Conservation (phyloP, 2,329 filamentous ascomycete species). For the Paecilomyces variotii region DNA sequence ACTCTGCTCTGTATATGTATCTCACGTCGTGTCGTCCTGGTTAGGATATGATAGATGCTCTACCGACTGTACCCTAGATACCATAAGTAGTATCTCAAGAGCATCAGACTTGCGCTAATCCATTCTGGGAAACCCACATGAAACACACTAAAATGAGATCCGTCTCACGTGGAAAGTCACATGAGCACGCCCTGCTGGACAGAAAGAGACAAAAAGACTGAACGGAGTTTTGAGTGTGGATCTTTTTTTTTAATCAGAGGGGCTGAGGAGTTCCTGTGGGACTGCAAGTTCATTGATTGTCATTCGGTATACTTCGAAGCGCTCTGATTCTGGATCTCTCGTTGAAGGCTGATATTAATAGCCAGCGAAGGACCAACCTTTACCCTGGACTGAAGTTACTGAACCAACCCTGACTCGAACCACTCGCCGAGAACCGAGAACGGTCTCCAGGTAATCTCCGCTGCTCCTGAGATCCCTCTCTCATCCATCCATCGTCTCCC, state of each 20-base stretch:
- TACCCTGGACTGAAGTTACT: not conserved
- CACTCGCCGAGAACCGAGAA: not conserved
- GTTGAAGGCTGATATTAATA: not conserved
- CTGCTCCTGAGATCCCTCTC: not conserved
- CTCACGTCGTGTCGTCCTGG: not conserved
- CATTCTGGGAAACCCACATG: not conserved
- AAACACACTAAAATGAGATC: not conserved
- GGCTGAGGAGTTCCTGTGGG: not conserved
- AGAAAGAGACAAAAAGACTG: not conserved
- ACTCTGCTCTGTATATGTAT: not conserved
- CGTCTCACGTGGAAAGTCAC: not conserved
- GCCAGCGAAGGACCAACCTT: not conserved
- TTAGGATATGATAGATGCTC: not conserved
- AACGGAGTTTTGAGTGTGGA: not conserved
- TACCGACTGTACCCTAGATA: not conserved
- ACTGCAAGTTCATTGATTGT: not conserved
- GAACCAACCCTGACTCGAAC: not conserved
- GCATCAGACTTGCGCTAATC: not conserved
- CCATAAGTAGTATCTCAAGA: too few species aligned
- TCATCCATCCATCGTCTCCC: not conserved
- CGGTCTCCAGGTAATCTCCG: not conserved
- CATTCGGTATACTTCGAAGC: not conserved
- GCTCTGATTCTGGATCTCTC: not conserved
- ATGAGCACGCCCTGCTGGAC: not conserved
- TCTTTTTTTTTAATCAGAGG: not conserved